Conservation (phyloP, 331 rosid species). For the Telfairia occidentalis region DNA sequence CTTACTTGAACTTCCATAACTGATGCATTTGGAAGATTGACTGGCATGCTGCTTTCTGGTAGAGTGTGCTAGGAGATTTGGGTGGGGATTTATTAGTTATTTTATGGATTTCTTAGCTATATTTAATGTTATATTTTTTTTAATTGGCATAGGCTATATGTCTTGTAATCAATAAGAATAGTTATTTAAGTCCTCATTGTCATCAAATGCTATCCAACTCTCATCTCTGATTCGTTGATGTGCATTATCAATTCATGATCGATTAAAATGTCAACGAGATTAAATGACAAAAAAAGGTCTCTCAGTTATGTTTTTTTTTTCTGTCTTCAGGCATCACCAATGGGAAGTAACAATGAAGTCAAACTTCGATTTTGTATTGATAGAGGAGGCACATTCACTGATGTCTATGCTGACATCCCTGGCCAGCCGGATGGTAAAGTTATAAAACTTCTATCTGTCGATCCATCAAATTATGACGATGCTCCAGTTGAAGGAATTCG, state of each 20-base stretch:
- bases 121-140: not conserved
- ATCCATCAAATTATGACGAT: conserved; percentile 80
- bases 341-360: conserved; percentile 47
- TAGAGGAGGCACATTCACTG: conserved; percentile 92
- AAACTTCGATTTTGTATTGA: conserved; percentile 81
- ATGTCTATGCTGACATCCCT: conserved; percentile 81
- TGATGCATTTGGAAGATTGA: not conserved
- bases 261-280: not conserved
- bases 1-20: too few relatives aligned
- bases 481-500: conserved; percentile 89
- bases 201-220: not conserved
- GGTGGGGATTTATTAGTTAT: not conserved
- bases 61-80: not conserved
- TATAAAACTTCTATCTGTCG: conserved; percentile 76
- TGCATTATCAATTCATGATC: not conserved
- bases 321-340: conserved; percentile 12
- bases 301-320: conserved; percentile 1
- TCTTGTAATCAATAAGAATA: not conserved
- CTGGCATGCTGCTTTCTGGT: not conserved
- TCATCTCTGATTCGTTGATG: not conserved
- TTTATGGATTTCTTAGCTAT: not conserved
- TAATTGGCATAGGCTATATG: not conserved
- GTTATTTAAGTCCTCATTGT: too few relatives aligned
- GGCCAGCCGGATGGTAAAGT: conserved; percentile 58
- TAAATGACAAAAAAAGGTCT: not conserved